Conservation (phyloP, 768 basidiomycete genomes). For the Dendrothele bispora region DNA sequence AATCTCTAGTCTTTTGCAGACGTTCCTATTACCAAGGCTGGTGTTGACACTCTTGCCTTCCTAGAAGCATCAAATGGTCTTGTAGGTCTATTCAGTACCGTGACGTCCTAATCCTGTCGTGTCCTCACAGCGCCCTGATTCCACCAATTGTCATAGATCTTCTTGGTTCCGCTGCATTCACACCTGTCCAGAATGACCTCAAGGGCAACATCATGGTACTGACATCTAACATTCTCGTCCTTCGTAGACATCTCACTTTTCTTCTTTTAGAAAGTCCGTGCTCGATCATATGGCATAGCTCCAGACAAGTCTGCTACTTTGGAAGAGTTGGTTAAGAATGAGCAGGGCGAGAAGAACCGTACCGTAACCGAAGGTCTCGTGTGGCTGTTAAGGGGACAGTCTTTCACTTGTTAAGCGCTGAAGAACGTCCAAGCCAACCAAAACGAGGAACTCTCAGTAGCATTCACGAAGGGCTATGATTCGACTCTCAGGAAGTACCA, state of each 20-base stretch:
- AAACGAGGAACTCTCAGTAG: slow-evolving; percentile 58
- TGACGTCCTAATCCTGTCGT: slow-evolving; percentile 22
- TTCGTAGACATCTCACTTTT: neutral
- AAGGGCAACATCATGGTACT: slow-evolving; percentile 88
- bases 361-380: slow-evolving; percentile 88
- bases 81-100: slow-evolving; percentile 89
- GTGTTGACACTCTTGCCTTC: slow-evolving; percentile 86
- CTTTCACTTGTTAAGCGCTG: slow-evolving; percentile 85
- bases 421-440: slow-evolving; percentile 67
- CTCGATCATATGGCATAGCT: slow-evolving; percentile 69
- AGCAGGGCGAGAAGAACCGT: slow-evolving; percentile 83
- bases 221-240: slow-evolving; percentile 11
- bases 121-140: neutral
- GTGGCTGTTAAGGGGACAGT: slow-evolving; percentile 90
- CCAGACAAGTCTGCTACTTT: slow-evolving; percentile 71
- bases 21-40: slow-evolving; percentile 80
- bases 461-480: slow-evolving; percentile 83
- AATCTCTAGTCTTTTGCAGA: slow-evolving; percentile 79
- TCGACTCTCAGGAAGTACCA: slow-evolving; percentile 82
- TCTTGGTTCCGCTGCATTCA: slow-evolving; percentile 82
- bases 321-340: slow-evolving; percentile 79
- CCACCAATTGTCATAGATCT: slow-evolving; percentile 56
- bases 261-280: slow-evolving; percentile 77
- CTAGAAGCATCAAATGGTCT: slow-evolving; percentile 87
- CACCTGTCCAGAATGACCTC: slow-evolving; percentile 83